phyloP scores from a whole-genome alignment of 2,329 filamentous ascomycete genomes.

The Byssothecium circinans region DNA sequence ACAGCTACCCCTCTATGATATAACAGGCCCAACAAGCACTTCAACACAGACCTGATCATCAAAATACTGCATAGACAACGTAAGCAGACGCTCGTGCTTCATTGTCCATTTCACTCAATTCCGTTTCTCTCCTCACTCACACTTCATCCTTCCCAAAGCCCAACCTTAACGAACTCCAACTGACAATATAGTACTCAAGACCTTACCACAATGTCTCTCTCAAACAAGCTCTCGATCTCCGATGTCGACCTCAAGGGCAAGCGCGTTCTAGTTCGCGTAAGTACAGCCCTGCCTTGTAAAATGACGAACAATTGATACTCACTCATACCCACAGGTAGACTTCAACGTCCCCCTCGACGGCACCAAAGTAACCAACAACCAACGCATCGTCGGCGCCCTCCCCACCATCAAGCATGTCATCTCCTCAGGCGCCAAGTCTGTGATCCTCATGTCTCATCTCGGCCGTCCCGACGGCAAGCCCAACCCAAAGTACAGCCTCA shows the following conservation, averaged over 20 bases:
- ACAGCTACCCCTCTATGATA: conserved; percentile 5
- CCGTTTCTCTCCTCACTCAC: not conserved
- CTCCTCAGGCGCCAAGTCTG: conserved; percentile 86
- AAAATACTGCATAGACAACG: not conserved
- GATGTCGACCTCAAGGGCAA: conserved; percentile 98
- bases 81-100: not conserved
- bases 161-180: conserved; percentile 6
- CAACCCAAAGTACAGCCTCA: conserved; percentile 92
- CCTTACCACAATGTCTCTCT: conserved; percentile 77
- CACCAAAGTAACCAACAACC: conserved; percentile 96
- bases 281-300: conserved; percentile 40
- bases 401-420: conserved; percentile 94
- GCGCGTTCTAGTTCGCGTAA: conserved; percentile 93
- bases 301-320: conserved; percentile 2
- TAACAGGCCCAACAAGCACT: conserved; percentile 2
- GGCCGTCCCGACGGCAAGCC: conserved; percentile 88
- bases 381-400: conserved; percentile 94
- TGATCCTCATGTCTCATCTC: conserved; percentile 97
- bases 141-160: not conserved
- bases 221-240: conserved; percentile 95
- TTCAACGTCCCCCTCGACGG: conserved; percentile 98
- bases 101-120: not conserved
- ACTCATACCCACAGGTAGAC: conserved; percentile 71
- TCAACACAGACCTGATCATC: not conserved
- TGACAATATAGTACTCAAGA: conserved; percentile 22